Base-by-base conservation (phyloP, 2,329 filamentous ascomycete genomes). In the Ascochyta viciae-villosae region DNA sequence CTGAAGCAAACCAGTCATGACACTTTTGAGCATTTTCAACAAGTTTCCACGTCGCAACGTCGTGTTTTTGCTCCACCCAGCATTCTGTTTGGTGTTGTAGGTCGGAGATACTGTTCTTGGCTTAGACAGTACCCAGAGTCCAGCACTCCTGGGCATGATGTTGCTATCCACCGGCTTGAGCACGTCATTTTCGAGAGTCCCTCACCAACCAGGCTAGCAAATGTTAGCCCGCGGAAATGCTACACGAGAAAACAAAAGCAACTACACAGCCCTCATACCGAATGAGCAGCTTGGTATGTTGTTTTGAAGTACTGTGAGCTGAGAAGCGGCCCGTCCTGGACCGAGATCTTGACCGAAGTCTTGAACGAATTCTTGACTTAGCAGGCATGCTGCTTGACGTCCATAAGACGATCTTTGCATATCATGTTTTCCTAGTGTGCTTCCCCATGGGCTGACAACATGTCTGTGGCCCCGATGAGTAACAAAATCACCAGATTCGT, bases 141-240 rank as follows among this genome's bases (percentile, higher is more conserved):
- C 26, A 53, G 40, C 41, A 19, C 10, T 44, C 8, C 51, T 61
- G 44, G 54, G 58, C 58, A 42, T 49, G 54, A 58, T 58, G 54
- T 61, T 55, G 58, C 54, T 53, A 58, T 61, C 51, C 39, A 24
- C 38, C 38, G 27, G 48, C 45, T 37, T 35, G 45, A 61, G 54
- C 58, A 61, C 58, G 58, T 61, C 58, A 61, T 61, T 51, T 45
- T 39, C 24, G 26, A 33, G 26, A 15, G 24, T 51, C 6, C 39
- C 39, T 29, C 39, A 4, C 29, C 29, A 43, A 50, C 16, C 40
- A 50, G 15, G 7, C 26, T 19, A 34, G 24, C 41, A 15, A 51
- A 33, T 45, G 16, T 23, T 9, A 6, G 34, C 29, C 33, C 19
- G 5, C 26, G 34, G 26, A 24, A 22, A 26, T n/a, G 26, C 4